Evolutionary conservation across 371 early-diverging fungal species (phyloP).

Genomic region (Actinomucor elegans): DNA sequence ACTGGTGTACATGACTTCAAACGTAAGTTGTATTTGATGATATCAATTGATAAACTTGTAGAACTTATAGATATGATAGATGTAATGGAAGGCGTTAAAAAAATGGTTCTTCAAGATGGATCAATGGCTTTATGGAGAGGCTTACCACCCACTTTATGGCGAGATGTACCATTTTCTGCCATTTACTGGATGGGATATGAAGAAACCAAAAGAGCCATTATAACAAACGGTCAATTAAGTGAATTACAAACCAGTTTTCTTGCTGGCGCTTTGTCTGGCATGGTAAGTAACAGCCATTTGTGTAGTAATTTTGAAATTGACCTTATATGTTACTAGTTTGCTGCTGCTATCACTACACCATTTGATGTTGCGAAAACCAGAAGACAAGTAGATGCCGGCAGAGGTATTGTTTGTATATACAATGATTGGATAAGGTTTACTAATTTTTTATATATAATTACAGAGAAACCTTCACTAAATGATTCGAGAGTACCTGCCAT

Average conservation of each 20-base stretch:
- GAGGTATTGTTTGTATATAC: conserved; percentile 16
- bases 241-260: conserved; percentile 61
- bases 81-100: conserved; percentile 60
- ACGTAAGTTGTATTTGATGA: conserved; percentile 34
- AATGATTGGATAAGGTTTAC: not conserved
- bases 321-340: conserved; percentile 48
- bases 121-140: conserved; percentile 80
- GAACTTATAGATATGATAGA: conserved; percentile 12
- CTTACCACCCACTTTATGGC: conserved; percentile 86
- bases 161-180: conserved; percentile 92
- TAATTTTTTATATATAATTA: not conserved
- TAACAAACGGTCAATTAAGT: conserved; percentile 11
- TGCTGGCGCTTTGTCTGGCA: conserved; percentile 77
- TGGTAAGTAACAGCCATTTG: conserved; percentile 38
- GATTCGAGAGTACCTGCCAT: conserved; percentile 32
- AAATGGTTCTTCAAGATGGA: conserved; percentile 67
- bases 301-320: not conserved
- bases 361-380: conserved; percentile 96
- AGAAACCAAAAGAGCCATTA: conserved; percentile 41
- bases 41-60: not conserved
- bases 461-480: conserved; percentile 13
- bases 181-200: conserved; percentile 95
- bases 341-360: conserved; percentile 89
- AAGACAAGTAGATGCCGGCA: conserved; percentile 62
- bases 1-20: conserved; percentile 47